A percentile compares a stretch with the other conserved stretches of the same genome.
Evolutionary conservation across 352 stramenopile genomes (phyloP).

Genomic region (Phytophthora pinifolia): DNA sequence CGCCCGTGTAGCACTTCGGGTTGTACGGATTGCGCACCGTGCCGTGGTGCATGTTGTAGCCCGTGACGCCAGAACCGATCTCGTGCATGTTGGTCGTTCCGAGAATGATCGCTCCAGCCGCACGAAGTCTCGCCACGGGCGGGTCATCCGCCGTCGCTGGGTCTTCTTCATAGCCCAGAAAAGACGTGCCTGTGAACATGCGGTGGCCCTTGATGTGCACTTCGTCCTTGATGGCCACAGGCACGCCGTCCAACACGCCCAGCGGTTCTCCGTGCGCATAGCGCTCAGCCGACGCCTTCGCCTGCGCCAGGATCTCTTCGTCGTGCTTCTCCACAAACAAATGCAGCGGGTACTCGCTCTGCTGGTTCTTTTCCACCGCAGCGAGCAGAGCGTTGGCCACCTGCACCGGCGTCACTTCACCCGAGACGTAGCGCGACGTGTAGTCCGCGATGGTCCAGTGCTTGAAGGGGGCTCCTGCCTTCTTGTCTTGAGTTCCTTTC

Average conservation of each 20-base stretch:
- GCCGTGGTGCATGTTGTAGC: constrained; percentile 79
- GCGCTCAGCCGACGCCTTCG: constrained; percentile 59
- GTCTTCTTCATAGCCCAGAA: constrained; percentile 56
- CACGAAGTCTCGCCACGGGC: constrained; percentile 59
- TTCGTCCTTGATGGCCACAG: constrained; percentile 89
- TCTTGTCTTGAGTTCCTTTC: constrained; percentile 17
- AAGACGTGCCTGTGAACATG: constrained; percentile 78
- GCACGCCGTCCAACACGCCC: constrained; percentile 87
- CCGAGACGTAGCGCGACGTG: constrained; percentile 48
- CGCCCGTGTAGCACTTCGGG: constrained; percentile 80
- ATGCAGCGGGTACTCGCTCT: constrained; percentile 48
- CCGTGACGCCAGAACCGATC: constrained; percentile 68
- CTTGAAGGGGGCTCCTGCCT: constrained; percentile 37
- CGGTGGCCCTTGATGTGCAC: constrained; percentile 69
- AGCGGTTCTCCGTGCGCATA: constrained; percentile 67
- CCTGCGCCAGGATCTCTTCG: constrained; percentile 70
- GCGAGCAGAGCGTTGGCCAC: constrained; percentile 66
- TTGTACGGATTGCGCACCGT: constrained; percentile 88
- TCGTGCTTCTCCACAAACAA: constrained; percentile 80
- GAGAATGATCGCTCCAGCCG: constrained; percentile 83
- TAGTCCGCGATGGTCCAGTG: constrained; percentile 77
- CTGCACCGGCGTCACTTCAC: constrained; percentile 58
- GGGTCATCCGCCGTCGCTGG: constrained; percentile 46
- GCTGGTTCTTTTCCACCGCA: constrained; percentile 52
- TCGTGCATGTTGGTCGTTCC: constrained; percentile 92